A percentile compares a stretch with the other conserved stretches of the same genome.
phyloP scores from a whole-genome alignment of 345 rosid species.

The Chamaenerion angustifolium region DNA sequence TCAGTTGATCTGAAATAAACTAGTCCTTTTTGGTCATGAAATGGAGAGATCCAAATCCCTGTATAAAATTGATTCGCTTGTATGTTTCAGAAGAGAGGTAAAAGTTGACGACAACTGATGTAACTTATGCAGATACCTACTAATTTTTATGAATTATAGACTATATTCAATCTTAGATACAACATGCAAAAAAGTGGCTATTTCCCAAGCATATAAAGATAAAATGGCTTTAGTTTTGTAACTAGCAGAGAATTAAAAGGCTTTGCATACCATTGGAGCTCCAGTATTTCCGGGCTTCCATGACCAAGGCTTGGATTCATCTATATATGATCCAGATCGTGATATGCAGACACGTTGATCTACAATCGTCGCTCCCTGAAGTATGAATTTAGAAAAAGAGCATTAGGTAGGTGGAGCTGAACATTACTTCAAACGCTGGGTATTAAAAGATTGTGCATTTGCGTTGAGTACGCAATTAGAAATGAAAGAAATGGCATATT shows the following conservation, averaged over 20 bases:
- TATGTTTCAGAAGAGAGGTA: too few species aligned
- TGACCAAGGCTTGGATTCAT: constrained; percentile 45
- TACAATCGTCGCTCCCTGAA: constrained; percentile 73
- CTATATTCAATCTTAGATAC: too few species aligned
- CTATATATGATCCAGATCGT: constrained; percentile 38
- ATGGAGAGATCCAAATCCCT: too few species aligned
- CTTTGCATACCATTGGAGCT: constrained; percentile 21
- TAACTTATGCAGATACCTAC: too few species aligned
- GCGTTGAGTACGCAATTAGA: too few species aligned
- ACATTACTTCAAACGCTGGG: not conserved
- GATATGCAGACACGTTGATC: constrained; percentile 61
- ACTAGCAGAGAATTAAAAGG: not conserved
- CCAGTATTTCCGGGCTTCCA: constrained; percentile 19
- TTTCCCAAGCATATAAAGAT: too few species aligned
- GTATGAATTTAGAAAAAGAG: constrained; percentile 8
- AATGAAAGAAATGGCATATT: too few species aligned
- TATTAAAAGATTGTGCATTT: not conserved
- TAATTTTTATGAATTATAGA: too few species aligned
- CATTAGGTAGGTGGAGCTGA: constrained; percentile 2
- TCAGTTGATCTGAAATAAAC: not conserved
- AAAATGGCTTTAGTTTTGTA: too few species aligned
- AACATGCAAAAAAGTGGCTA: too few species aligned
- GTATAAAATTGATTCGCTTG: too few species aligned
- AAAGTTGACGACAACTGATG: too few species aligned
- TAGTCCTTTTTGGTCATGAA: not conserved